Conservation (phyloP, 2,329 filamentous ascomycete genomes). For the Sordariomycetes sp. region DNA sequence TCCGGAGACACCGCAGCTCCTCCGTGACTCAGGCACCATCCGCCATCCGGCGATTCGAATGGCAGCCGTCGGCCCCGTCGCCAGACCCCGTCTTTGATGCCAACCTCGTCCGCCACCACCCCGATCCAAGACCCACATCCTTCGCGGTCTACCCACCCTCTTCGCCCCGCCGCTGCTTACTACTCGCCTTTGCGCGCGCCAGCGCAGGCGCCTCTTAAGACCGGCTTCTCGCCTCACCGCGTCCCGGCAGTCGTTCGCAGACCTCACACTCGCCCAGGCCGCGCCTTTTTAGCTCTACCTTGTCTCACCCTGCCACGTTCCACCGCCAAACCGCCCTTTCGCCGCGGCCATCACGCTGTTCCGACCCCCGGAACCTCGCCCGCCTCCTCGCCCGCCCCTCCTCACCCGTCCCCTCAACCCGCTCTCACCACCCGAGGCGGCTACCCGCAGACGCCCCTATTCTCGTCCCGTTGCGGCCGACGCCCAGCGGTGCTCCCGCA, state of each 20-base stretch:
- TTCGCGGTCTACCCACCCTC: background rate
- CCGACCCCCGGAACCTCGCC: constrained; percentile 1
- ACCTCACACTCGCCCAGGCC: background rate
- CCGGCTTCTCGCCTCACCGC: background rate
- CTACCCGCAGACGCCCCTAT: constrained; percentile 3
- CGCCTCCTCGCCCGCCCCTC: background rate
- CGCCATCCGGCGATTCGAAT: background rate
- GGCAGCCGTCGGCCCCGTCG: background rate
- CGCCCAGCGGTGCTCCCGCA: background rate
- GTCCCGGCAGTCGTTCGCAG: background rate
- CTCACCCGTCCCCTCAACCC: background rate
- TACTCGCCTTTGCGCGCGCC: background rate
- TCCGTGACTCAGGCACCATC: background rate
- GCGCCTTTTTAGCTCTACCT: background rate
- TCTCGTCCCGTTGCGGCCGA: background rate
- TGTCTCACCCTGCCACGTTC: background rate
- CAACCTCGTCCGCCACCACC: background rate
- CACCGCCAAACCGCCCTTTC: background rate
- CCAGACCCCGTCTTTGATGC: background rate
- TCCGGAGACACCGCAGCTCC: background rate
- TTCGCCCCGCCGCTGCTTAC: background rate
- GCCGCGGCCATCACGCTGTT: background rate
- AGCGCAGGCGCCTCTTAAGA: background rate
- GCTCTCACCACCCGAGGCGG: constrained; percentile 5
- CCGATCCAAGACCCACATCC: background rate